Evolutionary conservation across 805 yeast species (phyloP), one percentile per base, ranked within the genome.

Genomic region (Metschnikowia cerradonensis): DNA sequence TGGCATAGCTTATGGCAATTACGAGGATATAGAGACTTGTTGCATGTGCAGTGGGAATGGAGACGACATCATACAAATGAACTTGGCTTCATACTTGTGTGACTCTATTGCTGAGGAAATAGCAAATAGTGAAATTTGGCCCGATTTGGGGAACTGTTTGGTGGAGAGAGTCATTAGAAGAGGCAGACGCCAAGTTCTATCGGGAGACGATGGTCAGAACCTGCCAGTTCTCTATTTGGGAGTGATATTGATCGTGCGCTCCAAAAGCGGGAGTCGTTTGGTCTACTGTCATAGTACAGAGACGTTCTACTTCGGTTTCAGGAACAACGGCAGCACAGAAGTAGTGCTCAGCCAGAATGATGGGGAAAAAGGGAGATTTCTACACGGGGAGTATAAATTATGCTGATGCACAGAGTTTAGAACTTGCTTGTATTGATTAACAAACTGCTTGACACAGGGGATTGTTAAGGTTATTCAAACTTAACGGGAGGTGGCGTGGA

Each of bases 401-500:
- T 34, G 19, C 26, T 32, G 31, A 38, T 33, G 13, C 23, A 26
- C 30, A 23, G n/a, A 45, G 30, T 31, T 35, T 20, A 26, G 43
- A 52, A 53, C 53, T 44, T 52, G 55, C 41, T 46, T 49, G 38
- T 43, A 52, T 52, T 52, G 50, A 49, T 46, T 44, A 52, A 44
- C 55, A 48, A 42, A 44, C 40, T 42, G 38, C 45, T 42, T 45
- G 45, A 52, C 46, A 37, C 40, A 47, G 41, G 44, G 40, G 48
- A 33, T 46, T 36, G 55, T 46, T 38, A 41, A 47, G 50, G 36
- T 14, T 43, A 35, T 34, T 38, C 45, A 32, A 26, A 38, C 48
- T 86, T 90, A 90, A 87, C 96, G 96, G 78, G 96, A 90, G 73
- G 96, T 86, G 68, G 97, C 95, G 67, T 84, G 86, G 70, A 90